phyloP scores from a whole-genome alignment of 352 stramenopile genomes.

The Pythium oligandrum region DNA sequence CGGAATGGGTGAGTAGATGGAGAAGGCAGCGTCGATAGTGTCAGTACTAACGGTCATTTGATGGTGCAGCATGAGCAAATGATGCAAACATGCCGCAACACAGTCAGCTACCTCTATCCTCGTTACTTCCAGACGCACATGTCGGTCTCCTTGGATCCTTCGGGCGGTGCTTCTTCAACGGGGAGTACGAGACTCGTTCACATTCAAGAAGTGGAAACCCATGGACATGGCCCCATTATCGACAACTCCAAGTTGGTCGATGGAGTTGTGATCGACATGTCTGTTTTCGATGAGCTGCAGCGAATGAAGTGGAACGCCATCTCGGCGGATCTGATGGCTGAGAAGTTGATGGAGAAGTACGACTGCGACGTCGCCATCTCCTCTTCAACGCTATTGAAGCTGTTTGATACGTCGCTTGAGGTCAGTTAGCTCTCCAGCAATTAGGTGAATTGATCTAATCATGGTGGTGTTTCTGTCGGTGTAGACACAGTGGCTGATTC shows the following conservation, averaged over 20 bases:
- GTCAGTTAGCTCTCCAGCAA: neutral
- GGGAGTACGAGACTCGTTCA: conserved; percentile 20
- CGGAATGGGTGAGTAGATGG: neutral
- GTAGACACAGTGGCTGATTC: conserved; percentile 47
- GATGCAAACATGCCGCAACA: conserved; percentile 44
- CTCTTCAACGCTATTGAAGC: conserved; percentile 53
- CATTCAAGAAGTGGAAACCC: conserved; percentile 30
- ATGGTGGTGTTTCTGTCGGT: neutral
- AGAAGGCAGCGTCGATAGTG: neutral
- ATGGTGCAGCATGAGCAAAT: conserved; percentile 31
- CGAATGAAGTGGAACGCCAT: conserved; percentile 20
- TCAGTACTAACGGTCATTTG: neutral
- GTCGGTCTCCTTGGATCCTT: conserved; percentile 20
- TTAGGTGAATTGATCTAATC: too few species aligned
- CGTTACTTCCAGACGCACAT: conserved; percentile 51
- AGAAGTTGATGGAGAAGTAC: conserved; percentile 57
- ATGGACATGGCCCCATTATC: conserved; percentile 18
- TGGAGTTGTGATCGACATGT: too few species aligned
- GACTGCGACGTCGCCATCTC: conserved; percentile 71
- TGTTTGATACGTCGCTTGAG: conserved; percentile 45
- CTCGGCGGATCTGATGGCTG: conserved; percentile 49
- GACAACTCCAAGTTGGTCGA: conserved; percentile 2
- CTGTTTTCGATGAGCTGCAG: neutral
- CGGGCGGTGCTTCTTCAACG: conserved; percentile 1
- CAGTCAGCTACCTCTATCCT: conserved; percentile 60